Evolutionary conservation across 2,329 filamentous ascomycete genomes (phyloP).

Genomic region (Trichoderma sp.): DNA sequence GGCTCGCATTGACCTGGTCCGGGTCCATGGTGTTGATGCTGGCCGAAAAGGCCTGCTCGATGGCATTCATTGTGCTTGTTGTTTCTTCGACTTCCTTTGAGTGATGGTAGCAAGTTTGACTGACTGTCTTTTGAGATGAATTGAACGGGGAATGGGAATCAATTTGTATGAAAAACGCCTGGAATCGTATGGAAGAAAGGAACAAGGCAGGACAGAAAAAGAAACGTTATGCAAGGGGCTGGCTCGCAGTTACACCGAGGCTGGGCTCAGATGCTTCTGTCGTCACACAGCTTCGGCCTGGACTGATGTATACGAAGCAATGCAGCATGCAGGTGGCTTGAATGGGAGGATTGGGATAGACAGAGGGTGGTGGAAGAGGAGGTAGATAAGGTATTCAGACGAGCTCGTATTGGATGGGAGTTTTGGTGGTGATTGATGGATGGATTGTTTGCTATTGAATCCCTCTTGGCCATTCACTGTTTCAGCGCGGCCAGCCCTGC

Average conservation of each 20-base stretch:
- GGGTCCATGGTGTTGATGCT: not conserved
- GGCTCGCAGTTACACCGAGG: not conserved
- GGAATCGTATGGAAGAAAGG: not conserved
- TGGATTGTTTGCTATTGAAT: not conserved
- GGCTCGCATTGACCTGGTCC: not conserved
- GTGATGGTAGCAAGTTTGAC: not conserved
- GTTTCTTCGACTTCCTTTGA: not conserved
- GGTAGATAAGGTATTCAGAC: not conserved
- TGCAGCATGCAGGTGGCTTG: not conserved
- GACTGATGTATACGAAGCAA: not conserved
- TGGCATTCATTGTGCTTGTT: not conserved
- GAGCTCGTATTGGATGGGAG: not conserved
- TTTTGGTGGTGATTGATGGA: not conserved
- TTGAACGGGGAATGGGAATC: not conserved
- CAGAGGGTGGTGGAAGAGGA: not conserved
- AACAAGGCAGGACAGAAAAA: not conserved
- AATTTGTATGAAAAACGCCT: not conserved
- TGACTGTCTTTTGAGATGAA: not conserved
- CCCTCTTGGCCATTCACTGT: not conserved
- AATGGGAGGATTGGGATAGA: not conserved
- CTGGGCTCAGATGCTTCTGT: not conserved
- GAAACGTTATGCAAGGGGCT: slow-evolving; percentile 7
- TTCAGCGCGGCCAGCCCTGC: not conserved
- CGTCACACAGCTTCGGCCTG: not conserved
- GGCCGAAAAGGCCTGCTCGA: not conserved